These are phyloP conservation scores for Fonsecaea multimorphosa DNA, from an alignment of 2,329 filamentous ascomycete species.

Conservation along the genomic window DNA sequence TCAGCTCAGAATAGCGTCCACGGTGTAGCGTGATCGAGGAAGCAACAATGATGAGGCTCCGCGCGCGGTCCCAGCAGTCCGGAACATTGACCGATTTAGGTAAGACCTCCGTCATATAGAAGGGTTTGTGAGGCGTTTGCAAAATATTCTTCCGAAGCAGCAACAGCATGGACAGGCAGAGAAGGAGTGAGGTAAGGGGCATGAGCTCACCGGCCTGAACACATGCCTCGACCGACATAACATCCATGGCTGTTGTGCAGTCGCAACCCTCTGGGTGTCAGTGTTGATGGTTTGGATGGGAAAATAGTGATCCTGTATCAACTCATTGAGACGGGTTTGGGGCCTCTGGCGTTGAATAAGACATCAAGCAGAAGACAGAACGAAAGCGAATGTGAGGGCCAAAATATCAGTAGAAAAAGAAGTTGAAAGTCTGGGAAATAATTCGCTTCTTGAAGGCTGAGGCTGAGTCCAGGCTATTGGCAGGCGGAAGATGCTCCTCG, in stretches of 20 bases:
- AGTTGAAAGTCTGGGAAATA: constrained; percentile 14
- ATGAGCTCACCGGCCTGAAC: constrained; percentile 33
- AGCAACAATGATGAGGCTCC: background rate
- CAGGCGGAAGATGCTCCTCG: background rate
- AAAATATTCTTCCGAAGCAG: background rate
- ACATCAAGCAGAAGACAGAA: background rate
- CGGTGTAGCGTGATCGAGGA: background rate
- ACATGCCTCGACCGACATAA: constrained; percentile 33
- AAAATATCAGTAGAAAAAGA: constrained; percentile 10
- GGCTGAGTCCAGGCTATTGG: constrained; percentile 25
- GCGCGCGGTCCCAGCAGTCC: background rate
- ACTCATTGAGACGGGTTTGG: background rate
- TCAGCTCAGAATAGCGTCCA: constrained; percentile 8
- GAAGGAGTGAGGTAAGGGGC: background rate
- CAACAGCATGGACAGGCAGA: background rate
- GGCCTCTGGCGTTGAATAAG: background rate
- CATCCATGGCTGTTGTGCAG: constrained; percentile 25
- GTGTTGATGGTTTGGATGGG: background rate
- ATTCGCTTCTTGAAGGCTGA: constrained; percentile 26
- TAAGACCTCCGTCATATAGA: constrained; percentile 9
- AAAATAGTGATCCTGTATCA: background rate
- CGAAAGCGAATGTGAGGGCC: background rate
- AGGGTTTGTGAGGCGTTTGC: background rate
- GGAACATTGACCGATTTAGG: constrained; percentile 14
- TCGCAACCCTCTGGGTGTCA: background rate